Percentiles rank a stretch among this genome's conserved stretches.
Evolutionary conservation across 441 rosid genomes (phyloP).

Genomic region (Isatis lusitanica): DNA sequence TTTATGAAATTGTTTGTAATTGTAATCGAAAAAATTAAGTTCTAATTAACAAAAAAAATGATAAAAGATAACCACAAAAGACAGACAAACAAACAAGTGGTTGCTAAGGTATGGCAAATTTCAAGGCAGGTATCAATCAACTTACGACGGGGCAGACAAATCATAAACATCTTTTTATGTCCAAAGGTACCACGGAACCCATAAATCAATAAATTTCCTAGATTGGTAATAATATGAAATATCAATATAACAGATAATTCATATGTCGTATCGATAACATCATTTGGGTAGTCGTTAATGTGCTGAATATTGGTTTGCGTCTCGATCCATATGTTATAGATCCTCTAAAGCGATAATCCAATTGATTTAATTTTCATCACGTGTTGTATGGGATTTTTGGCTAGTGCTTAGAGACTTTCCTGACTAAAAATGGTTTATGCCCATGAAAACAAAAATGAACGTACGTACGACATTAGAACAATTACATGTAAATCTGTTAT

Average conservation of each 20-base stretch:
- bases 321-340: conserved; percentile 18
- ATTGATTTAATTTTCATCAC: conserved; percentile 9
- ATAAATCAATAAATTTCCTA: conserved; percentile 24
- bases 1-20: not conserved
- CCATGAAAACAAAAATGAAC: not conserved
- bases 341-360: not conserved
- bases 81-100: conserved; percentile 16
- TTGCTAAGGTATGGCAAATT: conserved; percentile 22
- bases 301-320: conserved; percentile 31
- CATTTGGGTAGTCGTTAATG: conserved; percentile 21
- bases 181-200: conserved; percentile 44
- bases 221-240: conserved; percentile 9
- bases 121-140: conserved; percentile 33
- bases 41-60: not conserved
- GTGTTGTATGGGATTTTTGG: conserved; percentile 20
- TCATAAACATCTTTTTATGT: conserved; percentile 26
- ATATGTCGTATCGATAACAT: conserved; percentile 1
- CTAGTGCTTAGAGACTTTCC: conserved; percentile 1
- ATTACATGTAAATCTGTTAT: not conserved
- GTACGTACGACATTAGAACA: not conserved
- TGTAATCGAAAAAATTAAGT: not conserved
- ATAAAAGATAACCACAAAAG: conserved; percentile 6
- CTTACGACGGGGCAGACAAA: conserved; percentile 26
- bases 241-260: not conserved
- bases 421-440: conserved; percentile 16